These are phyloP conservation scores for Terfezia boudieri DNA, from an alignment of 495 filamentous ascomycete species.

Conservation along the genomic window DNA sequence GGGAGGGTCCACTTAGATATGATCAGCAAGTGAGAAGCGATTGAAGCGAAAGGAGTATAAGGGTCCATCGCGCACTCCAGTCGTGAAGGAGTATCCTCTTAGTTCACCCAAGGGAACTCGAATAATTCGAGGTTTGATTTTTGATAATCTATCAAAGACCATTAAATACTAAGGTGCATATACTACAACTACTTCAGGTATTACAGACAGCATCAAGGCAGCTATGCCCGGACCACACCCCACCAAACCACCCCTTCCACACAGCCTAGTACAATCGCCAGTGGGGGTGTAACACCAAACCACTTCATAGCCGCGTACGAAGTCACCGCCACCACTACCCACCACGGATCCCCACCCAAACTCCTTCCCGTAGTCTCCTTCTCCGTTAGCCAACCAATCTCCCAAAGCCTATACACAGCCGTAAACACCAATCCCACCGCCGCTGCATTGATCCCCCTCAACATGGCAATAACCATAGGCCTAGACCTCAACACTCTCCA, in stretches of 20 bases:
- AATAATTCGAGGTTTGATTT: no score
- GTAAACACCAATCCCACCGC: conserved; percentile 66
- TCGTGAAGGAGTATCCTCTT: no score
- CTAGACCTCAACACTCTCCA: conserved; percentile 38
- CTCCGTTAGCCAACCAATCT: conserved; percentile 47
- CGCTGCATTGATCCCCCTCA: conserved; percentile 52
- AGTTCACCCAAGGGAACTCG: no score
- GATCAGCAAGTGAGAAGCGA: no score
- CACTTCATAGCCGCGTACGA: conserved; percentile 40
- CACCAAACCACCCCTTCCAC: conserved; percentile 43
- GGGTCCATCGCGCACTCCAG: no score
- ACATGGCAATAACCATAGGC: conserved; percentile 30
- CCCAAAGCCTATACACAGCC: conserved; percentile 65
- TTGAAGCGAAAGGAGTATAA: no score
- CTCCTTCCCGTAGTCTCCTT: conserved; percentile 26
- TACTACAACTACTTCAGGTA: no score
- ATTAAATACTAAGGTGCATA: no score
- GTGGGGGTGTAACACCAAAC: conserved; percentile 36
- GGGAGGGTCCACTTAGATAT: no score
- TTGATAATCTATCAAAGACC: no score
- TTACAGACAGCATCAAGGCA: neutral
- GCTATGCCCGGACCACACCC: conserved; percentile 25
- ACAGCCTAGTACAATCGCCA: conserved; percentile 44
- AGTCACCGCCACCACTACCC: conserved; percentile 43
- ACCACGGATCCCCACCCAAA: conserved; percentile 49